Percentiles rank a stretch among this genome's conserved stretches.
Evolutionary conservation across 257 asterid genomes (phyloP).

Genomic region (Leonotis leonurus): DNA sequence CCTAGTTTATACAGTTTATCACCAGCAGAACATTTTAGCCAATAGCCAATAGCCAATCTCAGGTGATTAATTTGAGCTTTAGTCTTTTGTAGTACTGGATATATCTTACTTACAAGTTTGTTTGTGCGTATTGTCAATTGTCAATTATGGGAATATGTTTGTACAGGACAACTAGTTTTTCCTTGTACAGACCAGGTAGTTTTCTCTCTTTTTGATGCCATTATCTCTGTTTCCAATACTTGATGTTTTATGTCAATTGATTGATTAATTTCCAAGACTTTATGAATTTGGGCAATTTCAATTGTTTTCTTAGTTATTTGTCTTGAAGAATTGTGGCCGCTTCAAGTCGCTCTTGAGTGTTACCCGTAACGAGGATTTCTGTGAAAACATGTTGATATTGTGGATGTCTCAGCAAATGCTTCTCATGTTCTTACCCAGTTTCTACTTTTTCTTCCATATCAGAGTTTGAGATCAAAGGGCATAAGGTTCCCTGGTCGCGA

Average conservation of each 20-base stretch:
- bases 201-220: neutral
- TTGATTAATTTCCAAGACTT: neutral
- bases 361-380: neutral
- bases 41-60: neutral
- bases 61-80: neutral
- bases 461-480: constrained; percentile 88
- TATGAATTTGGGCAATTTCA: neutral
- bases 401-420: no score
- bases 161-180: neutral
- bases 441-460: constrained; percentile 11
- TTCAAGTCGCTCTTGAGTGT: neutral
- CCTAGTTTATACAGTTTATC: neutral
- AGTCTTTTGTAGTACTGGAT: neutral
- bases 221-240: neutral
- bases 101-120: neutral
- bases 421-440: no score
- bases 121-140: no score
- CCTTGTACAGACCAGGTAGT: neutral
- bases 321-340: neutral
- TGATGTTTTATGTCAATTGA: neutral
- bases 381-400: neutral
- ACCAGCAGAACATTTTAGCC: neutral
- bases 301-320: neutral
- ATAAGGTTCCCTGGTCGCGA: constrained; percentile 79
- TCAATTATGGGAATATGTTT: neutral